Evolutionary conservation across 2,329 filamentous ascomycete genomes (phyloP).

Genomic region (Fusarium continuum): DNA sequence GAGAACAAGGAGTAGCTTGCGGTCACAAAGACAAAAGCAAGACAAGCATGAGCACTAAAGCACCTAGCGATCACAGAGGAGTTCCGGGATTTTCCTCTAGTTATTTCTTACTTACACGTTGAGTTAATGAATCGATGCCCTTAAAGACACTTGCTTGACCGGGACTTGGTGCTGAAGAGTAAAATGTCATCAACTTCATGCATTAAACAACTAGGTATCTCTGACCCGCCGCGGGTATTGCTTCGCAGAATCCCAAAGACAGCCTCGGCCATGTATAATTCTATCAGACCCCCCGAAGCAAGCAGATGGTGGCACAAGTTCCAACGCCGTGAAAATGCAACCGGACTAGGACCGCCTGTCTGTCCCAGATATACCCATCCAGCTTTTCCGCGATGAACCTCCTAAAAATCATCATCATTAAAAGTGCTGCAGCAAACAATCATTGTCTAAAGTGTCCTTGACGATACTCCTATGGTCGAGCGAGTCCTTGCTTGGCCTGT

Average conservation of each 20-base stretch:
- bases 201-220: constrained; percentile 45
- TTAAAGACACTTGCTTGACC: background rate
- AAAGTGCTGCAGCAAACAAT: constrained; percentile 24
- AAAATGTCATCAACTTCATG: constrained; percentile 38
- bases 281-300: constrained; percentile 38
- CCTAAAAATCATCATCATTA: constrained; percentile 41
- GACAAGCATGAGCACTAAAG: constrained; percentile 4
- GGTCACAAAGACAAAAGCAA: background rate
- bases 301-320: constrained; percentile 42
- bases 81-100: constrained; percentile 5
- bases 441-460: constrained; percentile 9
- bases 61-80: constrained; percentile 20
- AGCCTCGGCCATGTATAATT: constrained; percentile 31
- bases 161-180: background rate
- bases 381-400: constrained; percentile 33
- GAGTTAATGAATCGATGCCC: constrained; percentile 17
- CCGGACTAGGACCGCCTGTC: constrained; percentile 32
- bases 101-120: background rate
- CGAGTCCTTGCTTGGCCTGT: constrained; percentile 62
- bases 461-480: constrained; percentile 48
- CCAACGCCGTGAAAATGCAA: constrained; percentile 45
- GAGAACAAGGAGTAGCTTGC: constrained; percentile 20
- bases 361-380: constrained; percentile 37
- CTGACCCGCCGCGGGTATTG: constrained; percentile 36
- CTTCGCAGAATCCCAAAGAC: constrained; percentile 39